Conservation (phyloP, 2,329 filamentous ascomycete species). For the Herpotrichia juniperi region DNA sequence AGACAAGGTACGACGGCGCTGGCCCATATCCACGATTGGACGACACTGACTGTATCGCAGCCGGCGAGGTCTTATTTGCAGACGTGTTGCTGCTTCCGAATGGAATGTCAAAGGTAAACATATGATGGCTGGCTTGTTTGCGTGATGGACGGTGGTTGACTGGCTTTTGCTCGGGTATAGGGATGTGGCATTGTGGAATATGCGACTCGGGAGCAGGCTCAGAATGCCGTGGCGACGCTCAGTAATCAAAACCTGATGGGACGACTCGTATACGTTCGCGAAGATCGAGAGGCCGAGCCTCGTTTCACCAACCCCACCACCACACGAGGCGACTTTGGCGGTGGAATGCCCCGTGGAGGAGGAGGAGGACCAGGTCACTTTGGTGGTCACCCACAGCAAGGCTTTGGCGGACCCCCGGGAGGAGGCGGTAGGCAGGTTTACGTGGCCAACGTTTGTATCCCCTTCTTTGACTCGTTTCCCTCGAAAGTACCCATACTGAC, state of each 20-base stretch:
- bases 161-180: slow-evolving; percentile 92
- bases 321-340: slow-evolving; percentile 59
- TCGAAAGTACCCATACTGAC: slow-evolving; percentile 33
- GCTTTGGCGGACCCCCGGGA: slow-evolving; percentile 56
- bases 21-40: slow-evolving; percentile 15
- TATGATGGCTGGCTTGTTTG: slow-evolving; percentile 78
- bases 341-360: slow-evolving; percentile 37
- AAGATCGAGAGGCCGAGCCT: slow-evolving; percentile 98
- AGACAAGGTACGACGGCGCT: slow-evolving; percentile 79
- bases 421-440: slow-evolving; percentile 84
- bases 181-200: slow-evolving; percentile 99
- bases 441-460: slow-evolving; percentile 90
- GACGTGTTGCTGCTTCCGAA: slow-evolving; percentile 99
- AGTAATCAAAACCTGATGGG: slow-evolving; percentile 99
- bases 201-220: slow-evolving; percentile 98
- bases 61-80: slow-evolving; percentile 98
- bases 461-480: slow-evolving; percentile 28
- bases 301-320: slow-evolving; percentile 79
- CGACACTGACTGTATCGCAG: slow-evolving; percentile 60
- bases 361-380: slow-evolving; percentile 52
- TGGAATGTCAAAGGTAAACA: slow-evolving; percentile 99
- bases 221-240: slow-evolving; percentile 94
- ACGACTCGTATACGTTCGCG: slow-evolving; percentile 95
- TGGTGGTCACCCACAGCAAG: slow-evolving; percentile 56
- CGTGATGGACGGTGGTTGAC: slow-evolving; percentile 96